Percentiles rank a stretch among this genome's conserved stretches.
Conservation (phyloP, 495 filamentous ascomycete species). For the Collariella sp. region DNA sequence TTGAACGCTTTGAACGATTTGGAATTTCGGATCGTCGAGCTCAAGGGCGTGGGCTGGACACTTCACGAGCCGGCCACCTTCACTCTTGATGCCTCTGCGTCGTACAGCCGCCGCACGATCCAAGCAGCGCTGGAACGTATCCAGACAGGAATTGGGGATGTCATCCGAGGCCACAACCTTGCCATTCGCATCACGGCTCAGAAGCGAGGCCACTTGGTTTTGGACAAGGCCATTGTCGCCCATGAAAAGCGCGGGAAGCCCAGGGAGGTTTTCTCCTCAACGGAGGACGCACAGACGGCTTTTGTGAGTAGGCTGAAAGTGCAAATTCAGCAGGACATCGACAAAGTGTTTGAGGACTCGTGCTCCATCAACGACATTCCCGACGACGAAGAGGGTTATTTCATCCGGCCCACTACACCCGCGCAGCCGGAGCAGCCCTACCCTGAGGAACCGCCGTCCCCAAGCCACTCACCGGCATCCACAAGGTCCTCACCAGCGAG, state of each 20-base stretch:
- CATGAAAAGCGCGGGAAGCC: slow-evolving; percentile 22
- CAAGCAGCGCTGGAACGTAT: slow-evolving; percentile 38
- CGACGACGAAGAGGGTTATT: slow-evolving; percentile 21
- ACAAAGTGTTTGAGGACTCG: slow-evolving; percentile 39
- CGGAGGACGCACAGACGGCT: slow-evolving; percentile 13
- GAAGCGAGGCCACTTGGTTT: slow-evolving; percentile 39
- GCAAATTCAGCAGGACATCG: slow-evolving; percentile 36
- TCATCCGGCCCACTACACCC: slow-evolving; percentile 5
- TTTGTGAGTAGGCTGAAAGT: slow-evolving; percentile 29
- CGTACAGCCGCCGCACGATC: slow-evolving; percentile 30
- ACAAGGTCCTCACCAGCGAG: neutral
- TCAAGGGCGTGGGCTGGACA: slow-evolving; percentile 34
- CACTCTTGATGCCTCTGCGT: slow-evolving; percentile 23
- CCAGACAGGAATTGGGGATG: slow-evolving; percentile 38
- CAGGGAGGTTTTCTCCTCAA: slow-evolving; percentile 15
- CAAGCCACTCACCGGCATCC: slow-evolving; percentile 12
- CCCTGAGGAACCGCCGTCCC: slow-evolving; percentile 5
- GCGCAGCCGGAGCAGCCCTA: neutral
- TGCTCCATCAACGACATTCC: slow-evolving; percentile 33
- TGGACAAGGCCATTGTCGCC: slow-evolving; percentile 40
- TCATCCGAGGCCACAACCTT: slow-evolving; percentile 36
- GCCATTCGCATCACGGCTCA: slow-evolving; percentile 35
- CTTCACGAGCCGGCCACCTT: slow-evolving; percentile 33
- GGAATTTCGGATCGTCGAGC: slow-evolving; percentile 34
- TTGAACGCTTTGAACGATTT: slow-evolving; percentile 34